Evolutionary conservation across 1,139 yeast species (phyloP).

Genomic region (Candida glucosophila): DNA sequence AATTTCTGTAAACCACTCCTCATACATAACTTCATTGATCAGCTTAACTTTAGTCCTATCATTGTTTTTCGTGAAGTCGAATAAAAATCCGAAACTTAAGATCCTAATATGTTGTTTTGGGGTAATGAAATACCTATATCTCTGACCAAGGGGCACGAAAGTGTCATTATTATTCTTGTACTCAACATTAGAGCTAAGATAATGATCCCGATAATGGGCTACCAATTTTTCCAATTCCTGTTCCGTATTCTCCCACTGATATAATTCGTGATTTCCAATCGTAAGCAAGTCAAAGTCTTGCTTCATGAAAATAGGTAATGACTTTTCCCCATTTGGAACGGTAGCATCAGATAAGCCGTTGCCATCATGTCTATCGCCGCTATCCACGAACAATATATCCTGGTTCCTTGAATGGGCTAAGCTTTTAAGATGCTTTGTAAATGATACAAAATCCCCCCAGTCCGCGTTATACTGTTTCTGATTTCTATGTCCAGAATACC

Average conservation of each 20-base stretch:
- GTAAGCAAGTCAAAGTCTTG: slow-evolving; percentile 75
- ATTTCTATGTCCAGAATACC: slow-evolving; percentile 82
- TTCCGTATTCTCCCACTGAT: slow-evolving; percentile 55
- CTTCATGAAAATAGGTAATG: slow-evolving; percentile 55
- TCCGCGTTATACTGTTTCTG: slow-evolving; percentile 73
- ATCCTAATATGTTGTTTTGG: slow-evolving; percentile 42
- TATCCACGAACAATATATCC: slow-evolving; percentile 71
- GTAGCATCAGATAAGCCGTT: slow-evolving; percentile 84
- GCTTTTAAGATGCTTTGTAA: slow-evolving; percentile 41
- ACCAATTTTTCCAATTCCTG: slow-evolving; percentile 60
- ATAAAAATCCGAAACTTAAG: slow-evolving; percentile 71
- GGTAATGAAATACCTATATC: slow-evolving; percentile 59
- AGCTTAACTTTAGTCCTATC: slow-evolving; percentile 56
- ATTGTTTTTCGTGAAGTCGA: slow-evolving; percentile 63
- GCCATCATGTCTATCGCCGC: slow-evolving; percentile 95
- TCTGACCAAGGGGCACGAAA: slow-evolving; percentile 61
- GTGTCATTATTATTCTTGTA: slow-evolving; percentile 37
- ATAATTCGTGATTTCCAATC: slow-evolving; percentile 89
- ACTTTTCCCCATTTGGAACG: slow-evolving; percentile 54
- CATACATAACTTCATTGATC: slow-evolving; percentile 44
- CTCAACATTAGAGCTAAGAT: slow-evolving; percentile 79
- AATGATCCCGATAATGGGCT: slow-evolving; percentile 52
- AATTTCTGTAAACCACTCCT: slow-evolving; percentile 58
- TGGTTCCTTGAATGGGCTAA: slow-evolving; percentile 37
- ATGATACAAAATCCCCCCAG: slow-evolving; percentile 89